Evolutionary conservation across 2,329 filamentous ascomycete genomes (phyloP), one percentile per base, ranked within the genome.

Genomic region (Sclerotinia borealis): DNA sequence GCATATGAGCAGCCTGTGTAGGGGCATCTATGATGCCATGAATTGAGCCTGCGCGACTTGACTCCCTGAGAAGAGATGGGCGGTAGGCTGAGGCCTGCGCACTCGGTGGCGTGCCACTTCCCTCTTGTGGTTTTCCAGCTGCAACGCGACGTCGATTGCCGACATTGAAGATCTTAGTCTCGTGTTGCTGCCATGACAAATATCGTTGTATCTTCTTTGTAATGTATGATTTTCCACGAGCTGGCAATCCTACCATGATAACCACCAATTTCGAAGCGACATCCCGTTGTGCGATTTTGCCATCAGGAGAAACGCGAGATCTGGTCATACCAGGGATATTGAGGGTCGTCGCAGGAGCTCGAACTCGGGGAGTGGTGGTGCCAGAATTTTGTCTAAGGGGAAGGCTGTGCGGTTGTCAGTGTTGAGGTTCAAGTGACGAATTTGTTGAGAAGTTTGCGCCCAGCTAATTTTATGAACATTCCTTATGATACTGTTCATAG

Each of bases 161-260:
- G 43, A 99, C 95, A 72, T 99, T 99, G 85, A 99, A 99, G 70
- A 99, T 97, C 69, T 84, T 85, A 15, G 93, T 95, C 72, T 96
- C 91, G 77, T 99, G 93, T 74, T 99, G 95, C 72, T 97, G 87
- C 95, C 95, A 99, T 56, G 96, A 93, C 58, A 99, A 80, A 75
- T 98, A 99, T 66, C 95, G 85, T 64, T 95, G 90, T 67, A 99
- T 85, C 79, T 99, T 99, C 81, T 98, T 98, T 66, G 95, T 98
- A 72, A 99, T 96, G 78, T 99, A 99, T 62, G 93, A 97, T 79
- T 99, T 99, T 74, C 95, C 95, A 72, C 95, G 84, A 11, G 95
- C 95, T 3, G 95, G 95, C 71, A 99, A 79, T 67, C 95, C 95
- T 65, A 99, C 95, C 95, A 99, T 99, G 75, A 99, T 87, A 72